Percentiles rank a stretch among this genome's conserved stretches.
These are phyloP conservation scores for Lachnellula subtilissima DNA, from an alignment of 2,329 filamentous ascomycete genomes.

Conservation along the genomic window DNA sequence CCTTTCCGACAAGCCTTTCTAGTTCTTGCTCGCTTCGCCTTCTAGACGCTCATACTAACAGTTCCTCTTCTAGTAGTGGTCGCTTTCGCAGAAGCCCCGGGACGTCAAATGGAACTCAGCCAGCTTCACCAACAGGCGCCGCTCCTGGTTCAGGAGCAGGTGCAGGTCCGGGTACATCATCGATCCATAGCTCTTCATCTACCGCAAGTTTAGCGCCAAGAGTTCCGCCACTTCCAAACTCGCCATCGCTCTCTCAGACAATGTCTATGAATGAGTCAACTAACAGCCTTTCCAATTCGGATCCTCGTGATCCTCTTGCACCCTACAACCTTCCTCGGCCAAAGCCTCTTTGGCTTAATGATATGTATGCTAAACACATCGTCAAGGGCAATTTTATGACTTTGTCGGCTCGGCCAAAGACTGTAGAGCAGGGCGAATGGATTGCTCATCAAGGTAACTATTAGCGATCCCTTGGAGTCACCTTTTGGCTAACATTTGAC, in stretches of 20 bases:
- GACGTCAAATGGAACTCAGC: constrained; percentile 43
- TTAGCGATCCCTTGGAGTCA: neutral
- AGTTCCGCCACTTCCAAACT: constrained; percentile 57
- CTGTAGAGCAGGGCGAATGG: constrained; percentile 93
- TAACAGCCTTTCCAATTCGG: constrained; percentile 21
- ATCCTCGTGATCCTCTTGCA: constrained; percentile 46
- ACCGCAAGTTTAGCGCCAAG: constrained; percentile 47
- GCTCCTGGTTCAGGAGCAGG: constrained; percentile 35
- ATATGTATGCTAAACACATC: constrained; percentile 74
- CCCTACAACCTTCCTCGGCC: constrained; percentile 62
- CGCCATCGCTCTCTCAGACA: constrained; percentile 59
- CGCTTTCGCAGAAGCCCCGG: constrained; percentile 54
- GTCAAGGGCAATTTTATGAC: constrained; percentile 99
- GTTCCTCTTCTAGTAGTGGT: constrained; percentile 43
- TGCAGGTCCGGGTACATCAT: neutral
- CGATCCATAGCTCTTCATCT: constrained; percentile 41
- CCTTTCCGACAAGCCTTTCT: neutral
- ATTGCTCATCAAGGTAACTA: constrained; percentile 81
- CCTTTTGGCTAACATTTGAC: constrained; percentile 6
- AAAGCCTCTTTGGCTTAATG: constrained; percentile 69
- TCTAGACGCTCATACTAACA: constrained; percentile 20
- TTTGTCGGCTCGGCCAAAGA: constrained; percentile 84
- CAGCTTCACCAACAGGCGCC: constrained; percentile 40
- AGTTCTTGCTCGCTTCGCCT: neutral
- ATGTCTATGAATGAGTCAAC: constrained; percentile 62